Conservation (phyloP, 2,329 filamentous ascomycete species). For the Ophiosphaerella korrae region DNA sequence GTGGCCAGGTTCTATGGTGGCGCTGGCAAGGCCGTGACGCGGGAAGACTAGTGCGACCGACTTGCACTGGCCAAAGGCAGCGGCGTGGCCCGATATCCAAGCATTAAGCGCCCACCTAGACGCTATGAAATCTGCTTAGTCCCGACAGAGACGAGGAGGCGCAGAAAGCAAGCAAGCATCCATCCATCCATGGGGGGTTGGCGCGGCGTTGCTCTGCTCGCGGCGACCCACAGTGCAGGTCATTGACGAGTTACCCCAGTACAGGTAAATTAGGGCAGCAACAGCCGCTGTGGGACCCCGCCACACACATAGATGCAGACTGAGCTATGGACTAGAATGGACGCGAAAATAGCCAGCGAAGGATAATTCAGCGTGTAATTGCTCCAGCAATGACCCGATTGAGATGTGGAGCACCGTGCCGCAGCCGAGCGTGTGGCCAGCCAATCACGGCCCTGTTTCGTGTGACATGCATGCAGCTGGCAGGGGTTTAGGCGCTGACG, state of each 20-base stretch:
- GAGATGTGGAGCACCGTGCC: slow-evolving; percentile 30
- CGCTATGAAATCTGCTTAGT: slow-evolving; percentile 16
- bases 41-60: slow-evolving; percentile 12
- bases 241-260: slow-evolving; percentile 12
- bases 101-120: slow-evolving; percentile 25
- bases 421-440: slow-evolving; percentile 25
- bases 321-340: slow-evolving; percentile 11
- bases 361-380: slow-evolving; percentile 37
- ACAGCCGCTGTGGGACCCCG: slow-evolving; percentile 25
- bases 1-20: slow-evolving; percentile 10
- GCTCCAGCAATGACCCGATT: slow-evolving; percentile 17
- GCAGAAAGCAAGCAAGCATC: no score
- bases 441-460: slow-evolving; percentile 19
- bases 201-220: background rate
- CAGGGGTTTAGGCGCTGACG: slow-evolving; percentile 26
- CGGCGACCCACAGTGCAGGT: slow-evolving; percentile 12
- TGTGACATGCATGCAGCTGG: slow-evolving; percentile 16
- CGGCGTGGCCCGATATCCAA: slow-evolving; percentile 23
- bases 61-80: slow-evolving; percentile 10
- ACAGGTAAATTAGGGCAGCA: slow-evolving; percentile 7
- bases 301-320: slow-evolving; percentile 16
- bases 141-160: slow-evolving; percentile 7
- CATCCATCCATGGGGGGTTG: background rate
- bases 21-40: slow-evolving; percentile 13
- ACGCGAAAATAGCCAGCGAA: slow-evolving; percentile 31